Evolutionary conservation across 331 rosid species (phyloP), one percentile per base, ranked within the genome.

Genomic region (Prunus yedoensis): DNA sequence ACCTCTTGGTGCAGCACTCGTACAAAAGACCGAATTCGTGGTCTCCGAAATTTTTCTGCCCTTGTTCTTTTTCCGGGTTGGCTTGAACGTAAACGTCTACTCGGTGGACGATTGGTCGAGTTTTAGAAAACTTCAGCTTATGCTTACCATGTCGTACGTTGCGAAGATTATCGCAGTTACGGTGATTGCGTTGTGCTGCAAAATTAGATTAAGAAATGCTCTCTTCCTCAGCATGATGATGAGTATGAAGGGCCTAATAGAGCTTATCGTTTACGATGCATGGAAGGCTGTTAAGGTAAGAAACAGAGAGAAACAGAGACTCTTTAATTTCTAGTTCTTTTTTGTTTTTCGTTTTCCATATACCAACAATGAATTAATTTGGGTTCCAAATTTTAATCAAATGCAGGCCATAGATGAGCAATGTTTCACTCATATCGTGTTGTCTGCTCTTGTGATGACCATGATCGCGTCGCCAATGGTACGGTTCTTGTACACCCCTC

Each of bases 171-270:
- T 88, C 8, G 94, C 91, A 41, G 66, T 84, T 57, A 73, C 85
- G 12, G 30, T 89, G 83, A 89, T 88, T 87, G 87, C 88, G 30
- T 81, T 90, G 59, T 74, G 83, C 75, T 83, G 83, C 45, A 87
- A 89, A 74, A 77, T 92, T 84, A 89, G 88, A 0, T 58, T 90
- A 21, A 74, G 89, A 32, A 92, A 87, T 67, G 89, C 93, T 10
- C 58, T 93, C 58, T 64, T 89, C 54, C 91, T 90, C 54, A 83
- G 93, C 62, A 68, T 89, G 68, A 77, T 90, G 68, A 75, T 92
- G 94, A 90, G 87, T 82, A 71, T 77, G 83, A 89, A 87, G 87
- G 96, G 97, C 76, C 78, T 85, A 11, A 74, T 86, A 66, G 97
- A 92, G 66, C 72, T 91, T 76, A 75, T 83, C 64, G 1, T 76